A percentile compares a stretch with the other conserved stretches of the same genome.
Evolutionary conservation across 768 basidiomycete species (phyloP).

Genomic region (Neoboletus brunneissimus): DNA sequence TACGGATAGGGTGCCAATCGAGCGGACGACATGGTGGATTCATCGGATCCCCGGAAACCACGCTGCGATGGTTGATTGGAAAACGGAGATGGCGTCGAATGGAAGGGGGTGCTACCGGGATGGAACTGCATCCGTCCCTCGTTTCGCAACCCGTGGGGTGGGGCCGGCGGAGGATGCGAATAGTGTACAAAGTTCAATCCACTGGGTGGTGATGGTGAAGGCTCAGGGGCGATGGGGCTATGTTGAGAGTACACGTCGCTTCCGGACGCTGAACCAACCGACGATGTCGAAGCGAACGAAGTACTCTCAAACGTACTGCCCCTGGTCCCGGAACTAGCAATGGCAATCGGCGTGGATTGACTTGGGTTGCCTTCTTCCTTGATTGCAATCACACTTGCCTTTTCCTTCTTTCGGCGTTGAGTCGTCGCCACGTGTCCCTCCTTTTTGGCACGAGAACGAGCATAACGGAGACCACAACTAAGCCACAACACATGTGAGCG

Average conservation of each 20-base stretch:
- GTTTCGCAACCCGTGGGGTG: slow-evolving; percentile 34
- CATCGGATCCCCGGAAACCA: slow-evolving; percentile 37
- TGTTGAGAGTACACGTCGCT: slow-evolving; percentile 54
- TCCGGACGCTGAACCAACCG: slow-evolving; percentile 55
- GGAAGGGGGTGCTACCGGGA: slow-evolving; percentile 24
- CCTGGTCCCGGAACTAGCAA: slow-evolving; percentile 47
- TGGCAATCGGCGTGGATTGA: slow-evolving; percentile 36
- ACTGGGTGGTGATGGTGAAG: slow-evolving; percentile 67
- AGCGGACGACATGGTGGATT: slow-evolving; percentile 38
- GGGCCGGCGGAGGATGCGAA: slow-evolving; percentile 35
- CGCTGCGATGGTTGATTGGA: slow-evolving; percentile 29
- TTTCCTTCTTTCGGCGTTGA: slow-evolving; percentile 64
- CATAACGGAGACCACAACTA: slow-evolving; percentile 83
- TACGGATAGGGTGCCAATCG: slow-evolving; percentile 34
- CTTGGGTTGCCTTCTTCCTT: slow-evolving; percentile 28
- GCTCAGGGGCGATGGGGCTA: slow-evolving; percentile 39
- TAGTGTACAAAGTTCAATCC: slow-evolving; percentile 61
- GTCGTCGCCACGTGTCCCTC: slow-evolving; percentile 55
- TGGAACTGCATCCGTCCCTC: slow-evolving; percentile 31
- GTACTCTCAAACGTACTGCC: slow-evolving; percentile 47
- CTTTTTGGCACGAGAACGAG: slow-evolving; percentile 85
- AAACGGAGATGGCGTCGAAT: slow-evolving; percentile 45
- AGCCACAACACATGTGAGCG: slow-evolving; percentile 23
- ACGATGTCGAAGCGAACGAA: slow-evolving; percentile 45
- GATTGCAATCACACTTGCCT: slow-evolving; percentile 30